Evolutionary conservation across 2,329 filamentous ascomycete species (phyloP).

Genomic region (Escovopsis sp.): DNA sequence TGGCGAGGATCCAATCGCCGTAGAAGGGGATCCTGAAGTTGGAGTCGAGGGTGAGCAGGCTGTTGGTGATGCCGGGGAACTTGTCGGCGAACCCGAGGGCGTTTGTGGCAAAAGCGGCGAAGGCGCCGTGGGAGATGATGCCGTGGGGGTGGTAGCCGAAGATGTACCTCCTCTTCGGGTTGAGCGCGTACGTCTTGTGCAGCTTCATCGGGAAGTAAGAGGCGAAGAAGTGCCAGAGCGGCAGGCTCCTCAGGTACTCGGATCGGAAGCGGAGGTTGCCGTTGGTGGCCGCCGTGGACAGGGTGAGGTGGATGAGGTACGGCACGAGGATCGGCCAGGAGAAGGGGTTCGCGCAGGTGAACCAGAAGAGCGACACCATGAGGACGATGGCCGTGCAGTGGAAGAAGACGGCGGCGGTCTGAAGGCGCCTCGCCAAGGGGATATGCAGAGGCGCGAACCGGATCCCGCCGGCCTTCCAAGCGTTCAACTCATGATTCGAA

Average conservation of each 20-base stretch:
- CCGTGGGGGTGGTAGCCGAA: conserved; percentile 96
- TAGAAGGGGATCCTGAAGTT: conserved; percentile 94
- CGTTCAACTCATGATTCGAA: conserved; percentile 13
- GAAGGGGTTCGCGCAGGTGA: conserved; percentile 81
- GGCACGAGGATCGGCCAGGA: conserved; percentile 66
- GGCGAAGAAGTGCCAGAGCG: conserved; percentile 78
- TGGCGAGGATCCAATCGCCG: conserved; percentile 79
- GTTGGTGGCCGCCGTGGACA: conserved; percentile 63
- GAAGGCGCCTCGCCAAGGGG: conserved; percentile 54
- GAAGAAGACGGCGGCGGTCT: conserved; percentile 64
- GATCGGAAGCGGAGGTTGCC: conserved; percentile 63
- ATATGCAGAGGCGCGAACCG: conserved; percentile 72
- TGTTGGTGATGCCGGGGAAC: conserved; percentile 92
- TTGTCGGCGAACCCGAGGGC: conserved; percentile 73
- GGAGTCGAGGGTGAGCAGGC: conserved; percentile 79
- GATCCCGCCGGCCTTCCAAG: conserved; percentile 39
- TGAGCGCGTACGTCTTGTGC: conserved; percentile 69
- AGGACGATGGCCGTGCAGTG: conserved; percentile 60
- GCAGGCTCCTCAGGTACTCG: conserved; percentile 55
- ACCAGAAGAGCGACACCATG: conserved; percentile 70
- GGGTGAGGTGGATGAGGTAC: conserved; percentile 72
- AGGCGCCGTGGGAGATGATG: conserved; percentile 94
- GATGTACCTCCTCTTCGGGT: conserved; percentile 79
- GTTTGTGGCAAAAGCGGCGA: conserved; percentile 81
- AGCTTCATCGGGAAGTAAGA: conserved; percentile 83